Percentiles rank a stretch among this genome's conserved stretches.
Evolutionary conservation across 139 green algal species (phyloP).

Genomic region (Coelastrella sp.): DNA sequence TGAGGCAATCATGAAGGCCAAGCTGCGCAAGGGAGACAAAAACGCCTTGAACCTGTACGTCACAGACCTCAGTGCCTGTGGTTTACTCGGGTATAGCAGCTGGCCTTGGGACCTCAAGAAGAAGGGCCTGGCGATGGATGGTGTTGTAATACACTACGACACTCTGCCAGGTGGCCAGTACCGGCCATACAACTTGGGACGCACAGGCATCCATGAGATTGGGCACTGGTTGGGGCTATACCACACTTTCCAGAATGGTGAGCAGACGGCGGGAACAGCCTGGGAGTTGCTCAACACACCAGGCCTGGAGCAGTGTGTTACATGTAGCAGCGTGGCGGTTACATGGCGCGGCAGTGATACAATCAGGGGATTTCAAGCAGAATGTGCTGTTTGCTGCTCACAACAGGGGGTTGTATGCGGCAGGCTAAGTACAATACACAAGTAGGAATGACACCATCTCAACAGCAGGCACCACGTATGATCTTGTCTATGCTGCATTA

Average conservation of each 20-base stretch:
- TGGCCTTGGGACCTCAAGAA: slow-evolving; percentile 52
- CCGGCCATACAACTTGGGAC: slow-evolving; percentile 49
- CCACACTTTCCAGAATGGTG: slow-evolving; percentile 51
- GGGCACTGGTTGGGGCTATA: slow-evolving; percentile 50
- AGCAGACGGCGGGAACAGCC: neutral
- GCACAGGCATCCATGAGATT: slow-evolving; percentile 47
- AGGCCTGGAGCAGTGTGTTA: too few species aligned
- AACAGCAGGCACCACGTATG: too few species aligned
- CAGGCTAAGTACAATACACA: too few species aligned
- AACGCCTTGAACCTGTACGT: slow-evolving; percentile 51
- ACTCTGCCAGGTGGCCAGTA: slow-evolving; percentile 49
- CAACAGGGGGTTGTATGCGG: too few species aligned
- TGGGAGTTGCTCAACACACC: too few species aligned
- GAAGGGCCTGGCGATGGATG: slow-evolving; percentile 41
- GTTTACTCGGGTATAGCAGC: slow-evolving; percentile 51
- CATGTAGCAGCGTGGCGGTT: too few species aligned
- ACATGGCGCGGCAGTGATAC: too few species aligned
- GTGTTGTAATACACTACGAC: slow-evolving; percentile 49
- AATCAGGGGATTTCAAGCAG: too few species aligned
- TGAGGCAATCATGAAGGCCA: slow-evolving; percentile 41
- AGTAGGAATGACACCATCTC: too few species aligned
- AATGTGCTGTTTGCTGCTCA: too few species aligned
- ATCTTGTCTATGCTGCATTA: too few species aligned
- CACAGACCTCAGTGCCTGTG: slow-evolving; percentile 45
- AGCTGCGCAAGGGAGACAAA: slow-evolving; percentile 35